Base-by-base conservation (phyloP, 768 basidiomycete species). In the Sarcomyxa edulis region DNA sequence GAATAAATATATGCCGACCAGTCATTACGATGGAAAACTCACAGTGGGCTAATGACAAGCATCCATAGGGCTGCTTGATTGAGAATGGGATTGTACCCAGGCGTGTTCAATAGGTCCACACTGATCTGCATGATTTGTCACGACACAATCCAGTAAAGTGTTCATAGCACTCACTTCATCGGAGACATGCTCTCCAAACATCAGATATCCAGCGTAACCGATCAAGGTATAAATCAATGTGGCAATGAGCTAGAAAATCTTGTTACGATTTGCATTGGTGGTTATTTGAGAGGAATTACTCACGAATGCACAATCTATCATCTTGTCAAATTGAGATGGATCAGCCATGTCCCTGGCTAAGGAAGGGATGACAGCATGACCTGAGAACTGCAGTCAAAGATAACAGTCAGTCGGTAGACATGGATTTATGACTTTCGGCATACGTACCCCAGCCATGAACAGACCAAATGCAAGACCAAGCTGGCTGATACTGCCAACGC, bases 321-420 rank as follows among this genome's bases (percentile, higher is more conserved):
- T 90, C 37, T 57, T 60, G 56, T 85, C 75, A 56, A 94, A 97
- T 46, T 81, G 70, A 19, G 70, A 67, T 6, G 93, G 93, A 47
- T 92, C 78, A 15, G 59, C 55, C 94, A 97, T 96, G 59, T 98
- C 94, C 50, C 81, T 73, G 4, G 86, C 91, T 11, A 98, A 60
- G 15, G 85, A 88, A 14, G 94, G 94, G 34, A 98, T 84, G 20
- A 94, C 84, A 10, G 90, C 84, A 54, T 98, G 95, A 2, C 93
- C 93, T 3, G 90, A 80, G 51, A 95, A 94, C 79, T 91, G 48
- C 23, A n/a, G 14, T 19, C 18, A 30, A n/a, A n/a, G n/a, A n/a
- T n/a, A n/a, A n/a, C n/a, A n/a, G n/a, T n/a, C n/a, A n/a, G n/a
- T n/a, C n/a, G n/a, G n/a, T n/a, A n/a, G n/a, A n/a, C n/a, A n/a